Conservation (phyloP, 2,329 filamentous ascomycete species). For the Colletotrichum euphorbiae region DNA sequence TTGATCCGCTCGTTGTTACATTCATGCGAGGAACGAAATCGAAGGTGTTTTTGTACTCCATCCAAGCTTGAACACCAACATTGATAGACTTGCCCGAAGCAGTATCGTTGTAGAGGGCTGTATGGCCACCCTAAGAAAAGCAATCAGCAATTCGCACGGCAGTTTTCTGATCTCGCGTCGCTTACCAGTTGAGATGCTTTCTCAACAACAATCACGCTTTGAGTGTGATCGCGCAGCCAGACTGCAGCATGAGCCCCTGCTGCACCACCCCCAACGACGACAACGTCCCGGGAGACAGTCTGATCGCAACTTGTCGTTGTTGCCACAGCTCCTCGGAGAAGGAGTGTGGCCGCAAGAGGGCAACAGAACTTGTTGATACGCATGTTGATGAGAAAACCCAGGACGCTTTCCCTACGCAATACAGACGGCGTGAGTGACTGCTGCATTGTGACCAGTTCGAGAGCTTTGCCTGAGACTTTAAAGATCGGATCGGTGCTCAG, state of each 20-base stretch:
- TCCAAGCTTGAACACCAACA: constrained; percentile 42
- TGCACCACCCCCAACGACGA: constrained; percentile 56
- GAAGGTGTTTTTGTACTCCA: constrained; percentile 49
- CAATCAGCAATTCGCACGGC: background rate
- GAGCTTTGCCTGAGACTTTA: background rate
- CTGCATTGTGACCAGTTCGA: background rate
- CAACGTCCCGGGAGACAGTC: constrained; percentile 42
- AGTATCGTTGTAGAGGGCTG: constrained; percentile 47
- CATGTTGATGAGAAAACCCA: constrained; percentile 1
- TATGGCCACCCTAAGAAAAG: constrained; percentile 47
- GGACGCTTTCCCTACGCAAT: background rate
- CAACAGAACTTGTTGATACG: constrained; percentile 1
- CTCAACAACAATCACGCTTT: constrained; percentile 55
- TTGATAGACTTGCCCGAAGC: constrained; percentile 42
- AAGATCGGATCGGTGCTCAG: background rate
- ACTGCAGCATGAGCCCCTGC: constrained; percentile 55
- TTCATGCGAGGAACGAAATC: constrained; percentile 49
- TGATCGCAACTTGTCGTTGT: background rate
- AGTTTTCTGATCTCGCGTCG: background rate
- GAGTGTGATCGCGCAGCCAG: constrained; percentile 50
- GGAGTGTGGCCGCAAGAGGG: background rate
- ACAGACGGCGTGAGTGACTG: background rate
- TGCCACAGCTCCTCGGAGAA: background rate
- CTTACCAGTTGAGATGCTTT: constrained; percentile 47
- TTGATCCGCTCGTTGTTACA: constrained; percentile 47